Evolutionary conservation across 1,139 yeast genomes (phyloP), one percentile per base, ranked within the genome.

Genomic region (Scheffersomyces quercinus): DNA sequence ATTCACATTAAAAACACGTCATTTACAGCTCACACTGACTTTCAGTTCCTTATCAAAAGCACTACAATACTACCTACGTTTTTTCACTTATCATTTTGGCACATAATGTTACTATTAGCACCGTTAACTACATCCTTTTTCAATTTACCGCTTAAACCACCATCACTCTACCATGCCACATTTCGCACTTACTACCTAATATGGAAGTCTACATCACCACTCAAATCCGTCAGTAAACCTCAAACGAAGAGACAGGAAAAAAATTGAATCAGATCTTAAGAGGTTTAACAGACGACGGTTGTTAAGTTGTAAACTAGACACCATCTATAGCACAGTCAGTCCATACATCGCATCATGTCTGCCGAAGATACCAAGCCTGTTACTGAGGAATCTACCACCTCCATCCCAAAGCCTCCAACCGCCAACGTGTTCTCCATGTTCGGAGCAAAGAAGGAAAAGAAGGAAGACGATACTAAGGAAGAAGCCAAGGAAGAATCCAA

Each of bases 401-500:
- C 54, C 37, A 20, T 20, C 26, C 73, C 72, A 42, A 62, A 67
- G 52, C 81, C 87, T 34, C 91, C 95, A 54, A 78, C 90, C 40
- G 65, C 95, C 48, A 83, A 83, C 61, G 93, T 88, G 29, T 88
- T 89, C 64, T 82, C 95, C 60, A 85, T 88, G 95, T 89, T 89
- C 66, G 96, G 96, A 48, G 96, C 91, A 51, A 84, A 82, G 68
- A 83, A 83, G 65, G 79, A 83, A 45, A 79, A 79, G 67, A 80
- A 77, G 67, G 77, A 77, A 54, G 75, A 70, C 53, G 65, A 61
- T 41, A 57, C 60, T 39, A 68, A 70, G 52, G 65, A 65, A 43
- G 64, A 60, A 43, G 62, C 70, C 42, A 55, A 62, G 24, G 65
- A 66, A 39, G 58, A 58, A 36, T 59, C 63, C 42, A 61, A 59